Evolutionary conservation across 2,329 filamentous ascomycete genomes (phyloP), one percentile per base, ranked within the genome.

Genomic region (Hymenoscyphus occultus): DNA sequence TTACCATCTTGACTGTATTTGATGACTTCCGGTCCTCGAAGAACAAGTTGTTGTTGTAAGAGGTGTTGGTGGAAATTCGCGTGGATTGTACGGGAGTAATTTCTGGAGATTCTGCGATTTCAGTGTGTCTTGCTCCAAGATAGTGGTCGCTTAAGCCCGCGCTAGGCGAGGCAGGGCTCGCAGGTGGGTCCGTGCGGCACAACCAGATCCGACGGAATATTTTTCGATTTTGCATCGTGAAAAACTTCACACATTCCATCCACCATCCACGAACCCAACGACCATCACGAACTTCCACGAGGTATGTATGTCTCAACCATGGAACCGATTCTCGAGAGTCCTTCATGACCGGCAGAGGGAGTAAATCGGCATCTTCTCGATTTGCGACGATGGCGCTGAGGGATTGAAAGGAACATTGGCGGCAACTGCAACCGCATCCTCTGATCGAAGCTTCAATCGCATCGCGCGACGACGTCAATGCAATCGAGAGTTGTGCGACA

Each of bases 361-460:
- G 65, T 22, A 83, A 88, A 88, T 89, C 86, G 77, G 74, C 67
- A 74, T 74, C 71, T 73, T 71, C 71, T 74, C 70, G 70, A 71
- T 70, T 61, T 69, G 70, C 70, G 68, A 70, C 60, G 69, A 54
- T 56, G 68, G 3, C 35, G 35, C 28, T 58, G 62, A 67, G 48
- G 59, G 54, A 31, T 56, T 64, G 57, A 45, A 57, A 59, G 45
- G 56, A 58, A 2, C 22, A 45, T 48, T 63, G 54, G 39, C 22
- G 39, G 45, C 57, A 51, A 40, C 45, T 54, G 56, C 56, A 51
- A 12, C 31, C 60, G 48, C 16, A 16, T 7, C 57, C 57, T 14
- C 31, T 45, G 42, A 58, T 58, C 28, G 56, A 65, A 58, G 58
- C 45, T 62, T 65, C 59, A 58, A 59, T 40, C 59, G 59, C 63